Percentiles rank a stretch among this genome's conserved stretches.
Evolutionary conservation across 768 basidiomycete genomes (phyloP).

Genomic region (Lentinula detonsa): DNA sequence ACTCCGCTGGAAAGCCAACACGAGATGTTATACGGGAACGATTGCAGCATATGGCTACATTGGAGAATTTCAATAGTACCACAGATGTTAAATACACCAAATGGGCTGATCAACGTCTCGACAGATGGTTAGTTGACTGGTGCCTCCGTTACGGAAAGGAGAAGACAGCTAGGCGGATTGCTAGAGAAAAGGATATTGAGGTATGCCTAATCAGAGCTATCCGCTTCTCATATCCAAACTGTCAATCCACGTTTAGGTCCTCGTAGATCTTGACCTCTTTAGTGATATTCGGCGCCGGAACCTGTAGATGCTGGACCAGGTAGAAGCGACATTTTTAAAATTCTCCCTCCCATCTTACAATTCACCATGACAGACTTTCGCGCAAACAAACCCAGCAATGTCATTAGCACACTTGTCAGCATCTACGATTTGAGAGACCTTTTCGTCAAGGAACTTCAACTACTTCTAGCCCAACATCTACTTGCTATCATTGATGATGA

Average conservation of each 20-base stretch:
- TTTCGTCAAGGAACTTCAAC: slow-evolving; percentile 93
- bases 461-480: slow-evolving; percentile 82
- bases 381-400: slow-evolving; percentile 85
- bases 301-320: slow-evolving; percentile 95
- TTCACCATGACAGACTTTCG: slow-evolving; percentile 66
- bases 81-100: slow-evolving; percentile 55
- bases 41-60: slow-evolving; percentile 57
- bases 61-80: slow-evolving; percentile 51
- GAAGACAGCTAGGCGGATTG: slow-evolving; percentile 70
- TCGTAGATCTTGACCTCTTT: slow-evolving; percentile 91
- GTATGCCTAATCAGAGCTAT: slow-evolving; percentile 28
- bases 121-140: slow-evolving; percentile 94
- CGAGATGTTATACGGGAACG: slow-evolving; percentile 72
- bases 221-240: slow-evolving; percentile 7
- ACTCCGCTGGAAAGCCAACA: slow-evolving; percentile 48
- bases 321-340: slow-evolving; percentile 24
- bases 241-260: slow-evolving; percentile 40
- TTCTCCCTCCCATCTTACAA: neutral
- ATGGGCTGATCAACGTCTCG: slow-evolving; percentile 78
- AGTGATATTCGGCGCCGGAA: slow-evolving; percentile 82
- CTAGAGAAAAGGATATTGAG: slow-evolving; percentile 74
- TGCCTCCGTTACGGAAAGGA: slow-evolving; percentile 74
- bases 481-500: slow-evolving; percentile 77
- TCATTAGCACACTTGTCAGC: slow-evolving; percentile 93
- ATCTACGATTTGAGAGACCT: slow-evolving; percentile 97